Evolutionary conservation across 306 rosid species (phyloP), one percentile per base, ranked within the genome.

Genomic region (Cucurbita pepo): DNA sequence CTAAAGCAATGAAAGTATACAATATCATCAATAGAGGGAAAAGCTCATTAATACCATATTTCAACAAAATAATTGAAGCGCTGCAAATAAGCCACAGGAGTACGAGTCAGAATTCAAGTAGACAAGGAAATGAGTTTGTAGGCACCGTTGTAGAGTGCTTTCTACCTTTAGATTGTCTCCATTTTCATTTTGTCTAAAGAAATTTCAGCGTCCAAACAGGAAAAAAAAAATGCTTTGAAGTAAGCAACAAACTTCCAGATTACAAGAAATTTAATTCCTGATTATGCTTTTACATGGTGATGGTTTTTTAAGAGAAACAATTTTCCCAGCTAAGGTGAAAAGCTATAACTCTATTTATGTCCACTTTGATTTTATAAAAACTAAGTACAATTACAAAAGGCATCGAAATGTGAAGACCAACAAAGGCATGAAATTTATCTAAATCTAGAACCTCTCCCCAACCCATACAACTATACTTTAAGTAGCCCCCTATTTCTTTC

Each of bases 1-100:
- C 99, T 94, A 75, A 63, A n/a, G 83, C 60, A 56, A 74, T 40
- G 69, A 41, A 78, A 75, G 7, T 54, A 70, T 36, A 72, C 1
- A 16, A 56, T 45, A 64, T 43, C n/a, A 48, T 47, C 38, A 64
- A 14, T 48, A 0, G 2, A 62, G 16, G 50, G 11, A 21, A 52
- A 19, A 70, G 11, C n/a, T 48, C 10, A 10, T 54, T 10, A 22
- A 52, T 21, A 15, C 16, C 45, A 3, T 13, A 18, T 14, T 50
- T 30, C n/a, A 69, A 66, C 54, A 69, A 51, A 14, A 8, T 13
- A 14, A 25, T 16, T 14, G 6, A 65, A 43, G 71, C 37, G 19
- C 16, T 43, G 51, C 10, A 65, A 65, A 47, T 30, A 30, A 30
- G 34, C 34, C 34, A 3, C 1, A 15, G 19, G 4, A 6, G 40